Evolutionary conservation across 2,329 filamentous ascomycete genomes (phyloP), one percentile per base, ranked within the genome.

Genomic region (Albophoma yamanashiensis): DNA sequence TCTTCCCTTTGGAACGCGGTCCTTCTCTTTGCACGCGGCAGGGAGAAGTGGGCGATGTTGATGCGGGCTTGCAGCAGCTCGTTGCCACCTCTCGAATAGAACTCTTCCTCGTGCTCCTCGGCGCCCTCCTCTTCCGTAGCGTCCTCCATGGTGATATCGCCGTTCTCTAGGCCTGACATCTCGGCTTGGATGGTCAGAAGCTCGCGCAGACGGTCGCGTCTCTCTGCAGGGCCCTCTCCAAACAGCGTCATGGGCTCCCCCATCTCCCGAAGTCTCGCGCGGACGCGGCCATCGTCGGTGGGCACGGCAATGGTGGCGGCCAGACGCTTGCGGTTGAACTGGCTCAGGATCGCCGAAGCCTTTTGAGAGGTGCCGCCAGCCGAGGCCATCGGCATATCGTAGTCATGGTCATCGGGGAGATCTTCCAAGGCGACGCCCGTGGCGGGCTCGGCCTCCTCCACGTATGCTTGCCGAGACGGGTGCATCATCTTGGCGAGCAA

Each of bases 221-320:
- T 82, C 67, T 97, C 93, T 34, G 84, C 87, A 1, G 88, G 87
- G 0, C 90, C 91, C 76, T 99, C 94, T 61, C 92, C 94, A 65
- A 99, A 99, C 0, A 97, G 80, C 0, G 93, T 99, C 59, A 97
- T 86, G 14, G 94, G 94, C 70, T 99, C 89, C n/a, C 90, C 91
- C 64, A 96, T 81, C 68, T 94, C 89, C 65, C 94, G 86, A 61
- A 97, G 82, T 65, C 85, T 86, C 43, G 86, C 80, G 62, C 92
- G 89, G 56, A 99, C 92, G 67, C 89, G 86, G 63, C 83, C 87
- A 78, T 99, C 94, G 72, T 97, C 92, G 59, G 95, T 99, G 0
- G 93, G 94, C 4, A 99, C 94, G 15, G 89, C 88, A 67, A 97
- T 90, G 14, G 89, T 89, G 22, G 92, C 92, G 14, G 92, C 92